Percentiles rank a stretch among this genome's conserved stretches.
phyloP scores from a whole-genome alignment of 371 early-diverging fungal species.

The Chytridium lagenaria region DNA sequence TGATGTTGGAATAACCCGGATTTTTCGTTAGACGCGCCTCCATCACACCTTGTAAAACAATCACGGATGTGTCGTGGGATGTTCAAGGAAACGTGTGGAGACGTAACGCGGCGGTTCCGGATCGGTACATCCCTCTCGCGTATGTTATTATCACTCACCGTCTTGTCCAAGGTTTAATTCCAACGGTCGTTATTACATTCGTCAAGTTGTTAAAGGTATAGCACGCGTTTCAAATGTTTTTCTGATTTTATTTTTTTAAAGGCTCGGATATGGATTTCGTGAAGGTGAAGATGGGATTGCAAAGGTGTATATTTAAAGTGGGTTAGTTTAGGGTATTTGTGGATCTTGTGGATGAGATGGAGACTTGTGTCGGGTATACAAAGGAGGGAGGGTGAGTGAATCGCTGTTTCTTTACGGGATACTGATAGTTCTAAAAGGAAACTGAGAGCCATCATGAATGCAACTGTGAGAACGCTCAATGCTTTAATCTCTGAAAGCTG shows the following conservation, averaged over 20 bases:
- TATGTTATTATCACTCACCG: no score
- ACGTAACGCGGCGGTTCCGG: neutral
- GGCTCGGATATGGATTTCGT: slow-evolving; percentile 2
- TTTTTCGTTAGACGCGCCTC: neutral
- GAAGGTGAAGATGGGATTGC: neutral
- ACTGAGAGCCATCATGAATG: neutral
- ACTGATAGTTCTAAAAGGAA: neutral
- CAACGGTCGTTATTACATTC: slow-evolving; percentile 11
- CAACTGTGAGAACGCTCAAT: neutral
- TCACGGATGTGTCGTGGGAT: slow-evolving; percentile 9
- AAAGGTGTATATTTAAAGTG: neutral
- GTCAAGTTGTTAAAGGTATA: slow-evolving; percentile 16
- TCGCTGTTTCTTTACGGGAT: no score
- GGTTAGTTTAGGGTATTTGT: slow-evolving; percentile 2
- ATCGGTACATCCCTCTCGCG: no score
- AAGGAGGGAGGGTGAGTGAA: slow-evolving; percentile 7
- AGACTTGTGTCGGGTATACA: neutral
- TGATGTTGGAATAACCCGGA: no score
- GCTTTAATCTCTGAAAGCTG: neutral
- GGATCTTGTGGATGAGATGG: slow-evolving; percentile 8
- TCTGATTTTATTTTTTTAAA: neutral
- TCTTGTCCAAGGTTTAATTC: slow-evolving; percentile 18
- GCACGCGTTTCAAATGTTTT: neutral
- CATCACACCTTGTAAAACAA: neutral
- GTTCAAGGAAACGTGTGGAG: neutral